These are phyloP conservation scores for Puya raimondii DNA, from an alignment of 176 grass and related monocot genomes.

Conservation along the genomic window DNA sequence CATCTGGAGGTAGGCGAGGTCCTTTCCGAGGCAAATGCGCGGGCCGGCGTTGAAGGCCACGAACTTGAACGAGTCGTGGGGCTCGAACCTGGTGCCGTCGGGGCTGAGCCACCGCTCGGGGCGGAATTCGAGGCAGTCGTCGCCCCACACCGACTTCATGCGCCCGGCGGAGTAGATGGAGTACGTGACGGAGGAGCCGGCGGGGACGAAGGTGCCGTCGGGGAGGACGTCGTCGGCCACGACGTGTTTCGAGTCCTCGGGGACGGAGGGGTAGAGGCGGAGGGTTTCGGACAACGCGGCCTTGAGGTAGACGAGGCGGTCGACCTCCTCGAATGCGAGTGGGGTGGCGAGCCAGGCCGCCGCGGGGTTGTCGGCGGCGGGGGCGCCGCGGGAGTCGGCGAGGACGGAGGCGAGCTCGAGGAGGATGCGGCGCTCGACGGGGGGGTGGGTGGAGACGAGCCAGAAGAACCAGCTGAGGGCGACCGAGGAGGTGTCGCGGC, in stretches of 20 bases:
- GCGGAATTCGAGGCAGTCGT: slow-evolving; percentile 84
- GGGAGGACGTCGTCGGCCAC: slow-evolving; percentile 69
- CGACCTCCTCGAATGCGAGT: slow-evolving; percentile 79
- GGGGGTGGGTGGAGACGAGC: slow-evolving; percentile 82
- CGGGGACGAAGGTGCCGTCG: slow-evolving; percentile 83
- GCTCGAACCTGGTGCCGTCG: slow-evolving; percentile 59
- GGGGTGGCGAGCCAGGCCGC: slow-evolving; percentile 24
- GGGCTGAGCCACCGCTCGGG: slow-evolving; percentile 77
- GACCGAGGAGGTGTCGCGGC: slow-evolving; percentile 92
- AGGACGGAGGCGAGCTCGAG: slow-evolving; percentile 68
- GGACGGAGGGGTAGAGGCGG: slow-evolving; percentile 87
- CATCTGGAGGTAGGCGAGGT: slow-evolving; percentile 98
- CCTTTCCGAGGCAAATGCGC: slow-evolving; percentile 84
- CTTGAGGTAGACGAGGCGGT: slow-evolving; percentile 87
- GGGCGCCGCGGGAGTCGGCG: slow-evolving; percentile 28
- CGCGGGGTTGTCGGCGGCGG: slow-evolving; percentile 1
- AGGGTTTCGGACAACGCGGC: slow-evolving; percentile 88
- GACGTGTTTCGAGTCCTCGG: slow-evolving; percentile 93
- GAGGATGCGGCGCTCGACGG: slow-evolving; percentile 48
- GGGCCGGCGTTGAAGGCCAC: slow-evolving; percentile 93
- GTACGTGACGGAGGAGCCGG: slow-evolving; percentile 80
- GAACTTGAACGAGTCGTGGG: slow-evolving; percentile 76
- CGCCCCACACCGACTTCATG: slow-evolving; percentile 81
- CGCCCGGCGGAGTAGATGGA: slow-evolving; percentile 90
- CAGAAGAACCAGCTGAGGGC: slow-evolving; percentile 99